Evolutionary conservation across 208 protist genomes (phyloP), one percentile per base, ranked within the genome.

Genomic region (Plasmodiophora brassicae): DNA sequence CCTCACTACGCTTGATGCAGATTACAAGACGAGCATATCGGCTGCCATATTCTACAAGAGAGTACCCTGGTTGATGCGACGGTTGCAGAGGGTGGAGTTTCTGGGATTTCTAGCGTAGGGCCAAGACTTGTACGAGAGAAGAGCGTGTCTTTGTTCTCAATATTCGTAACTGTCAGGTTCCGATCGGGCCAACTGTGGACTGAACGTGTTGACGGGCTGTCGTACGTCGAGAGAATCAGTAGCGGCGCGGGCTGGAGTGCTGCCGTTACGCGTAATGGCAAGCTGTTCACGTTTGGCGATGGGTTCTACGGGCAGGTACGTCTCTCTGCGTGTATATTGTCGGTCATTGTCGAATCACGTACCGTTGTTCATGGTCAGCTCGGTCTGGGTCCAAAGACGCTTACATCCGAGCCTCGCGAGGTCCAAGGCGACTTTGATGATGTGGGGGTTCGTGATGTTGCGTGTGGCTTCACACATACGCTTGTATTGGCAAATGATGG

Each of bases 291-390:
- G 32, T 5, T 78, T 78, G 65, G 65, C 41, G 65, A 78, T 78
- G 65, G 65, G 65, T 78, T 78, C 65, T 78, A 78, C 41, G 65
- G 65, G 20, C 65, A 78, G 65, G 65, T 78, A 78, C 25, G n/a
- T 44, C 41, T 14, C 41, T 5, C 65, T 78, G 14, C n/a, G n/a
- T n/a, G n/a, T n/a, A n/a, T n/a, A n/a, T n/a, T n/a, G n/a, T 78
- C 14, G 5, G 65, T 8, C 65, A 36, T 78, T 78, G 5, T 8
- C n/a, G 41, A 78, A 36, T 38, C 5, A 38, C 14, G 5, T 78
- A n/a, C n/a, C n/a, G n/a, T n/a, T n/a, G n/a, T n/a, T n/a, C n/a
- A n/a, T n/a, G n/a, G 32, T 5, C 65, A 78, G 65, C 65, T 78
- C 41, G 5, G 65, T 8, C 65, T 36, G 65, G 65, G 65, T 8